Base-by-base conservation (phyloP, 192 early-diverging fungal genomes). In the Coemansia sp. region DNA sequence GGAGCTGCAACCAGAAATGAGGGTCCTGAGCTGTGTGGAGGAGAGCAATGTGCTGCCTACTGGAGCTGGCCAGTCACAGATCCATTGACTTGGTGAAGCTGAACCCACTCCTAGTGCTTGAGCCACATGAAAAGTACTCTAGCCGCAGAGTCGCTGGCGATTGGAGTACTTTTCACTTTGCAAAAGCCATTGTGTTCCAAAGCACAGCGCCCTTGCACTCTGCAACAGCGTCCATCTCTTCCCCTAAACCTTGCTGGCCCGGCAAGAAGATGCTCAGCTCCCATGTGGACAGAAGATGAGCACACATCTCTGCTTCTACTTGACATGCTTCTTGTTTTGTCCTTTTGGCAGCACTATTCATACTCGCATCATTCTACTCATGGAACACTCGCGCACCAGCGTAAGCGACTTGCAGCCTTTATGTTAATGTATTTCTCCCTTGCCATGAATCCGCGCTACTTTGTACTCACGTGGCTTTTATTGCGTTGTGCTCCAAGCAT, bases 231-330 rank as follows among this genome's bases (percentile, higher is more conserved):
- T n/a, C n/a, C n/a, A n/a, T n/a, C n/a, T n/a, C n/a, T n/a, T n/a
- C 21, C 40, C 40, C 40, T 42, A 42, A 42, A 42, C 40, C 40
- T 42, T 42, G 40, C 40, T 7, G n/a, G n/a, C n/a, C n/a, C n/a
- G n/a, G n/a, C n/a, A n/a, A n/a, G n/a, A n/a, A n/a, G n/a, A n/a
- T n/a, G n/a, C n/a, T n/a, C n/a, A n/a, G n/a, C n/a, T n/a, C n/a
- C n/a, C n/a, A n/a, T 7, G 5, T 18, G 19, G 37, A 15, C 3
- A 38, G 8, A 15, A 8, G n/a, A 38, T 17, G 15, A 21, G 23
- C 41, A 11, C 23, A 3, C 41, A 23, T 41, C 23, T 43, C 41
- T 42, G 40, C 40, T 21, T 9, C 18, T 22, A 14, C 25, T 14
- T 42, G 19, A 39, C 13, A 17, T 18, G 15, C 37, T 18, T 25